Conservation (phyloP, 164 flowering plant species). For the Litsea cubeba region DNA sequence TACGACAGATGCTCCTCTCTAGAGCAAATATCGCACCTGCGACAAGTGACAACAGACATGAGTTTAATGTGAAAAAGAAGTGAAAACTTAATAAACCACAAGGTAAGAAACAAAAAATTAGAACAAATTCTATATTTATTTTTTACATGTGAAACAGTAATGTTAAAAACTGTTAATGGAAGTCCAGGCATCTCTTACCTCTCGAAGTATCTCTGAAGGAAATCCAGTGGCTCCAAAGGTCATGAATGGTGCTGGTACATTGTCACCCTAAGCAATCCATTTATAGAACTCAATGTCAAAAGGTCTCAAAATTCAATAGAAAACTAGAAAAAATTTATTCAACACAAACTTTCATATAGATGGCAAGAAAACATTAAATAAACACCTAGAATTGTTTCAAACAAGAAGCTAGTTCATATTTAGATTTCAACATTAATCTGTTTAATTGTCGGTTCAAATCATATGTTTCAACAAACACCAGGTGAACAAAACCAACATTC, state of each 20-base stretch:
- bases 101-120: not conserved
- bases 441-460: not conserved
- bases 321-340: not conserved
- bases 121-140: conserved; percentile 4
- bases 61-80: conserved; percentile 23
- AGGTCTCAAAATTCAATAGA: conserved; percentile 5
- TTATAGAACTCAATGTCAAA: conserved; percentile 16
- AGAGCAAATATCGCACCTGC: conserved; percentile 99
- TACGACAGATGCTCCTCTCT: conserved; percentile 99
- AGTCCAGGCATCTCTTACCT: conserved; percentile 41
- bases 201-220: conserved; percentile 74
- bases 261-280: conserved; percentile 53
- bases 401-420: not conserved
- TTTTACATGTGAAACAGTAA: not conserved
- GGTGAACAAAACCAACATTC: not conserved
- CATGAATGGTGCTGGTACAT: conserved; percentile 81
- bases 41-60: conserved; percentile 58
- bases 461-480: not conserved
- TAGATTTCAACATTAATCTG: not conserved
- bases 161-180: not conserved
- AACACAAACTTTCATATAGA: not conserved
- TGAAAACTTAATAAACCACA: not conserved
- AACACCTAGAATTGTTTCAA: not conserved
- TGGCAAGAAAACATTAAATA: not conserved
- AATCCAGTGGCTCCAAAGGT: conserved; percentile 78